Evolutionary conservation across 176 grass and related monocot genomes (phyloP).

Genomic region (Avena atlantica): DNA sequence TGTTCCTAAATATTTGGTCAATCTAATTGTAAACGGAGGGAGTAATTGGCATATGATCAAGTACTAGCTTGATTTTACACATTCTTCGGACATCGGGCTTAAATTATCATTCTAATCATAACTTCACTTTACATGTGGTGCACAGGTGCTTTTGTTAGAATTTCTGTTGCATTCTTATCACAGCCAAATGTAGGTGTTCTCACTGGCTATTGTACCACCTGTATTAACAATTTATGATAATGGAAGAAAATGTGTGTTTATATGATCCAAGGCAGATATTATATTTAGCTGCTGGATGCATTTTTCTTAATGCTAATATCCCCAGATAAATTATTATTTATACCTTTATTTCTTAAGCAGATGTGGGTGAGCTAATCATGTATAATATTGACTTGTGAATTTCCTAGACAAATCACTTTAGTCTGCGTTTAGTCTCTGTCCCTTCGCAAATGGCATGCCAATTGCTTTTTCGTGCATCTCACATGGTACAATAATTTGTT

Average conservation of each 20-base stretch:
- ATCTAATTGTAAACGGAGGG: no score
- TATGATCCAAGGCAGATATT: conserved; percentile 10
- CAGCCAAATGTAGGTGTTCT: conserved; percentile 7
- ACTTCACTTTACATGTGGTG: background rate
- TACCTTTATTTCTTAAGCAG: background rate
- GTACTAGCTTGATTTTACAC: conserved; percentile 4
- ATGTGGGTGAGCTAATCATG: background rate
- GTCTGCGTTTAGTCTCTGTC: background rate
- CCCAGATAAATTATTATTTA: background rate
- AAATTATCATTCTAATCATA: background rate
- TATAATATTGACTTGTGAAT: background rate
- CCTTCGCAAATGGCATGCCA: background rate
- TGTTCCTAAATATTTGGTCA: no score
- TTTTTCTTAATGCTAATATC: conserved; percentile 9
- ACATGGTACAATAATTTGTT: conserved; percentile 39
- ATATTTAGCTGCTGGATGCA: conserved; percentile 9
- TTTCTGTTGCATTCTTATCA: conserved; percentile 18
- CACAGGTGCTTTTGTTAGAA: conserved; percentile 7
- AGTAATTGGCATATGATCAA: conserved; percentile 9
- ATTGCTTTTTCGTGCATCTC: conserved; percentile 29
- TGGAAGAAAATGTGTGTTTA: conserved; percentile 2
- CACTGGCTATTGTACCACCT: conserved; percentile 16
- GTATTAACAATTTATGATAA: background rate
- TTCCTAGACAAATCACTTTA: background rate
- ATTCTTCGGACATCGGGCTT: background rate